A percentile compares a stretch with the other conserved stretches of the same genome.
These are phyloP conservation scores for Chenopodium suecicum DNA, from an alignment of 148 eudicot species.

Conservation along the genomic window DNA sequence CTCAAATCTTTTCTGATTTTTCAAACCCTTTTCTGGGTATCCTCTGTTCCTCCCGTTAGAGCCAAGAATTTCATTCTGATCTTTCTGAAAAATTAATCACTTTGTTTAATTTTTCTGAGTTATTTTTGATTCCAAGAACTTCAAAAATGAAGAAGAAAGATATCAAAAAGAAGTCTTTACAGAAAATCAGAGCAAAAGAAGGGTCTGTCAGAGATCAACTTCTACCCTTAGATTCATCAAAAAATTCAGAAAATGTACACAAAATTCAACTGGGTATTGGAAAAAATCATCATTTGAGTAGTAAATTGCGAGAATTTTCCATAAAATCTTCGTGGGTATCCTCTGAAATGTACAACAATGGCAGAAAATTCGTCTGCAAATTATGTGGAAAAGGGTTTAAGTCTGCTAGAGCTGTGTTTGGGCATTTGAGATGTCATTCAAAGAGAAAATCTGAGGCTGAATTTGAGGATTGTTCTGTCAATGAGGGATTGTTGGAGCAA, in stretches of 20 bases:
- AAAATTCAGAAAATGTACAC: constrained; percentile 12
- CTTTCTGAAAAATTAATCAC: too few species aligned
- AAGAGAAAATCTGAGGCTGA: not conserved
- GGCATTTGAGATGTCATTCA: constrained; percentile 55
- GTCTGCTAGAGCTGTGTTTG: constrained; percentile 46
- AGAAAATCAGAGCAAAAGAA: constrained; percentile 29
- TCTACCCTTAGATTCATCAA: constrained; percentile 26
- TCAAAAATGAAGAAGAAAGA: constrained; percentile 23
- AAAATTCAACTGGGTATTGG: constrained; percentile 26
- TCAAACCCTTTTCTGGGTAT: constrained; percentile 9
- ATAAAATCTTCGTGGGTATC: constrained; percentile 40
- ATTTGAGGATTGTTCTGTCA: not conserved
- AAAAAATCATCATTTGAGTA: constrained; percentile 16
- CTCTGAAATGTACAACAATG: not conserved
- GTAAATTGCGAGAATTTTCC: constrained; percentile 35
- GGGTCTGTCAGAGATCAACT: constrained; percentile 49
- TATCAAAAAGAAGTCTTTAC: constrained; percentile 27
- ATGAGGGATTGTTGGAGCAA: not conserved
- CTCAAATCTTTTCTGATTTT: not conserved
- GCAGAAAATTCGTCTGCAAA: constrained; percentile 24
- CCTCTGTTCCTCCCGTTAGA: constrained; percentile 14
- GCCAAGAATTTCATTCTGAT: not conserved
- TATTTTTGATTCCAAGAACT: not conserved
- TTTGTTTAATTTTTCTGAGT: constrained; percentile 13
- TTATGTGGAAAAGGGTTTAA: constrained; percentile 59